Percentiles rank a stretch among this genome's conserved stretches.
These are phyloP conservation scores for Casuarina cunninghamiana DNA, from an alignment of 306 rosid species.

Conservation along the genomic window DNA sequence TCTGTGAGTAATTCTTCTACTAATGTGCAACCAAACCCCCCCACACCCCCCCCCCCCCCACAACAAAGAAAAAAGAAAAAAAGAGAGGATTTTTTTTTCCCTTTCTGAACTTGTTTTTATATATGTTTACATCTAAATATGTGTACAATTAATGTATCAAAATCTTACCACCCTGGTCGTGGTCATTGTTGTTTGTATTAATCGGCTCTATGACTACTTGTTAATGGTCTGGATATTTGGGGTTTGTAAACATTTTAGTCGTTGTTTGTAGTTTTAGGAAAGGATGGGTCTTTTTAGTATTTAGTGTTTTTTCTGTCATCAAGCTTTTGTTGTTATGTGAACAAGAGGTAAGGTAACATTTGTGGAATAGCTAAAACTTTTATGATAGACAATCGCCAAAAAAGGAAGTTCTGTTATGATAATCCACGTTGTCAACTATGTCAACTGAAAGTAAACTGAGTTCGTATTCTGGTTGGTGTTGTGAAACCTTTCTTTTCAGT, in stretches of 20 bases:
- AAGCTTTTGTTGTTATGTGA: background rate
- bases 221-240: background rate
- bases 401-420: background rate
- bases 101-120: background rate
- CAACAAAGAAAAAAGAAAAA: background rate
- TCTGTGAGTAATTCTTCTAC: constrained; percentile 48
- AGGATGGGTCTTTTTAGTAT: background rate
- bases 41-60: too few species aligned
- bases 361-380: background rate
- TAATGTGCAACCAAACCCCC: background rate
- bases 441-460: background rate
- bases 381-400: background rate
- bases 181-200: background rate
- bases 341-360: background rate
- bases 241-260: background rate
- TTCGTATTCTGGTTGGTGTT: constrained; percentile 10
- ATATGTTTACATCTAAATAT: background rate
- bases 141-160: background rate
- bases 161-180: background rate
- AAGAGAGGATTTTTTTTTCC: background rate
- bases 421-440: background rate
- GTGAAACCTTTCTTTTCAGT: background rate
- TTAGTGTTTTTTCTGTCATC: background rate
- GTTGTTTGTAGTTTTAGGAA: background rate
- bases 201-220: background rate